Base-by-base conservation (phyloP, 805 yeast species). In the Suhomyces emberorum region DNA sequence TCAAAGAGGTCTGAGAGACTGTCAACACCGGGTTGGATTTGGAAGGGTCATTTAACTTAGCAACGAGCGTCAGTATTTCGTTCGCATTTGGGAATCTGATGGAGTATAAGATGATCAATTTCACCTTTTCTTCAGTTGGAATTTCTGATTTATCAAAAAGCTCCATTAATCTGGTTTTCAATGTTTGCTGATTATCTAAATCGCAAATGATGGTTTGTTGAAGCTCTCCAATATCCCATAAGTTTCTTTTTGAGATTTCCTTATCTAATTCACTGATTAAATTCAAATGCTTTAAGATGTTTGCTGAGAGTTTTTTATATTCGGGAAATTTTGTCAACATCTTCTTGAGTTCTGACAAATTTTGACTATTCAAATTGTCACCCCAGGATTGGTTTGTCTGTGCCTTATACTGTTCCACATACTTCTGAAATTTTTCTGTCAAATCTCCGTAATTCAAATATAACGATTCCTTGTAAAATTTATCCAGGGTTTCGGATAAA, bases 311-410 rank as follows among this genome's bases (percentile, higher is more conserved):
- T 54, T 85, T 88, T 47, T 88, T 82, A 57, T 86, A 89, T 56
- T 93, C 98, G 1, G 99, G 99, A 52, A 84, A 88, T 44, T 87
- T 87, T 40, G 89, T 96, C 38, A 93, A 79, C 51, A 91, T 86
- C 49, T 80, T 79, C 59, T 91, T 93, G 78, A 93, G 84, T 52
- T 93, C 98, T 14, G 85, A 79, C 30, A 93, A 78, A 24, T 93
- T 81, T 38, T 57, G 64, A 2, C 68, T 63, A 45, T 80, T 80
- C 43, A 91, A 73, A 43, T 81, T 79, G 31, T 77, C 77, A 15
- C 59, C 51, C 34, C 34, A 32, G 35, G 80, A 77, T 15, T 82
- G 75, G 49, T 88, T 84, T 1, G 97, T 85, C 52, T 84, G 85
- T 15, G 69, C 57, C 53, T 88, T 91, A 60, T 88, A 93, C 30